phyloP scores from a whole-genome alignment of 164 flowering plant species.

The Houttuynia cordata region DNA sequence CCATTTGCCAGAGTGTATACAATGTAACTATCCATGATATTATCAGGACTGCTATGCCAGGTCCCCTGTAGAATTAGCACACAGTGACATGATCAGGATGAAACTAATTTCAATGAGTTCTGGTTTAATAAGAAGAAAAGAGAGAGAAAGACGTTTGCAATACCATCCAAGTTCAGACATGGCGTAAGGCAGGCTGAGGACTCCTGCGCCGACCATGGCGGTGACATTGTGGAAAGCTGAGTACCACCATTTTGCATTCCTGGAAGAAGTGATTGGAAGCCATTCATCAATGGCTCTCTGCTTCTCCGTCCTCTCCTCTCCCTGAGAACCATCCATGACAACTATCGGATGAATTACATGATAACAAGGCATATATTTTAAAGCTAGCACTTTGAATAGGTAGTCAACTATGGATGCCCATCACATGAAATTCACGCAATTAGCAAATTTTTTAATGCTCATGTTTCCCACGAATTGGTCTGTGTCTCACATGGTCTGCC shows the following conservation, averaged over 20 bases:
- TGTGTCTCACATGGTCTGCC: too few species aligned
- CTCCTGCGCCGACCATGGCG: constrained; percentile 67
- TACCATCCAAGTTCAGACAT: constrained; percentile 63
- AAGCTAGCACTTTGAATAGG: too few species aligned
- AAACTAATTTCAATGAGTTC: background rate
- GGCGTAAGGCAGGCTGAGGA: constrained; percentile 51
- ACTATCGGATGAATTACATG: background rate
- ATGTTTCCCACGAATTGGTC: too few species aligned
- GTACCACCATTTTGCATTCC: constrained; percentile 54
- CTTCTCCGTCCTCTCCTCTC: constrained; percentile 2
- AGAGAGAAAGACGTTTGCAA: background rate
- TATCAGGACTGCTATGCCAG: constrained; percentile 7
- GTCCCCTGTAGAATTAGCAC: constrained; percentile 12
- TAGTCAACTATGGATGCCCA: too few species aligned
- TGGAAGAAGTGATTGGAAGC: constrained; percentile 46
- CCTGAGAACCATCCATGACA: background rate
- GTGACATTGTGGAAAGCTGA: constrained; percentile 66
- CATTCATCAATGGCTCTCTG: constrained; percentile 33
- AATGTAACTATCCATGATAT: constrained; percentile 52
- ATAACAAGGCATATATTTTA: too few species aligned
- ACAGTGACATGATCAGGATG: background rate
- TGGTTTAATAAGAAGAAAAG: too few species aligned
- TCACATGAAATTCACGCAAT: too few species aligned
- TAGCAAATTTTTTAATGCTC: too few species aligned
- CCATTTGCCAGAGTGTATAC: constrained; percentile 53